Evolutionary conservation across 2,329 filamentous ascomycete genomes (phyloP).

Genomic region (Emydomyces testavorans): DNA sequence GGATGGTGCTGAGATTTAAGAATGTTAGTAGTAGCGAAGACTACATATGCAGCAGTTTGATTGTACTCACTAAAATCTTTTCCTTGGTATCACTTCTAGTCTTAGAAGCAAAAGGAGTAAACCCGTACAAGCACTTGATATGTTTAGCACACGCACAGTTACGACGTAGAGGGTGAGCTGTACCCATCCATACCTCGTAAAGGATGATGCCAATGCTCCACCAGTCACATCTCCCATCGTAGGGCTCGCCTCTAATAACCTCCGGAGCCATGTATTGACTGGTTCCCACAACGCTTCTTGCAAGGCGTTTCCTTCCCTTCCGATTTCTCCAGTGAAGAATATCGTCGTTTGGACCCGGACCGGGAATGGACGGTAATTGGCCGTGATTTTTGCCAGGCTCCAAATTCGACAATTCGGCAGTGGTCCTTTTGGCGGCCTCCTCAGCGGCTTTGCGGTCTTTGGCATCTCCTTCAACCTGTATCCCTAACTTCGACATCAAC

Average conservation of each 20-base stretch:
- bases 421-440: constrained; percentile 22
- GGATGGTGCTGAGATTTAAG: constrained; percentile 62
- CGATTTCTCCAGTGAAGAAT: constrained; percentile 60
- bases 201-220: constrained; percentile 94
- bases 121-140: constrained; percentile 69
- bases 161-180: neutral
- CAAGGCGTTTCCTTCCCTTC: constrained; percentile 57
- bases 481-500: constrained; percentile 62
- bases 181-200: constrained; percentile 50
- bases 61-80: constrained; percentile 60
- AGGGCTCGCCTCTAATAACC: constrained; percentile 67
- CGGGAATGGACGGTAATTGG: constrained; percentile 25
- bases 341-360: constrained; percentile 32
- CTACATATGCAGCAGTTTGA: neutral
- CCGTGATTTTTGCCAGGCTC: neutral
- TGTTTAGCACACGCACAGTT: constrained; percentile 8
- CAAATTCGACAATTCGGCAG: neutral
- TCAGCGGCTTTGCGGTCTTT: constrained; percentile 52
- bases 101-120: constrained; percentile 77
- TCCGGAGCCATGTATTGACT: constrained; percentile 98
- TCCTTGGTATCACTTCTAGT: constrained; percentile 73
- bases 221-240: constrained; percentile 91
- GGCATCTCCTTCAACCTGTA: constrained; percentile 61
- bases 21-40: constrained; percentile 7
- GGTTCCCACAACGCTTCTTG: constrained; percentile 80